These are phyloP conservation scores for Alternaria sp. DNA, from an alignment of 2,329 filamentous ascomycete species.

Conservation along the genomic window DNA sequence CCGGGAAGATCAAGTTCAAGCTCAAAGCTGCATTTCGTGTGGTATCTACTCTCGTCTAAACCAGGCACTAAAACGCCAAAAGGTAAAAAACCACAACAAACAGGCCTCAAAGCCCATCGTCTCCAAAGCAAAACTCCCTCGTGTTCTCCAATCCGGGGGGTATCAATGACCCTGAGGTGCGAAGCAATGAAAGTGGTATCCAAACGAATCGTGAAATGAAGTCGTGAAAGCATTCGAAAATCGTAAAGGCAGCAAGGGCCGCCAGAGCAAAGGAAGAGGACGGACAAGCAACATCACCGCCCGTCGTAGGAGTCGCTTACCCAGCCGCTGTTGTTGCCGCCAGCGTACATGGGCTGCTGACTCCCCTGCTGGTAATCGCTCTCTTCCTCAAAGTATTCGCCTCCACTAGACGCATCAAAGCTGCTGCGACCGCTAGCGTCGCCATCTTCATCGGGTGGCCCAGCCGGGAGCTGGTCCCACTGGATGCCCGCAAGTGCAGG, in stretches of 20 bases:
- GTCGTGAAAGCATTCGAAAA: conserved; percentile 18
- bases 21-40: conserved; percentile 6
- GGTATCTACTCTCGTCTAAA: conserved; percentile 19
- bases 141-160: conserved; percentile 21
- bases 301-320: conserved; percentile 44
- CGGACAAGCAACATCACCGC: conserved; percentile 3
- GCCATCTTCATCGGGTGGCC: conserved; percentile 62
- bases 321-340: conserved; percentile 45
- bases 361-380: conserved; percentile 57
- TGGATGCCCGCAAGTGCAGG: conserved; percentile 90
- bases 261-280: background rate
- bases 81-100: background rate
- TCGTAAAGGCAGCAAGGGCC: background rate
- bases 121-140: conserved; percentile 9
- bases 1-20: background rate
- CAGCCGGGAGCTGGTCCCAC: conserved; percentile 79
- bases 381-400: conserved; percentile 77
- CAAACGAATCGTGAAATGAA: conserved; percentile 14
- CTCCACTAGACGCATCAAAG: conserved; percentile 75
- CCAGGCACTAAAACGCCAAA: conserved; percentile 1
- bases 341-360: conserved; percentile 41
- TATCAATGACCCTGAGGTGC: conserved; percentile 24
- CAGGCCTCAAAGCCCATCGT: background rate
- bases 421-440: conserved; percentile 81
- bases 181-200: conserved; percentile 32